Conservation (phyloP, 768 basidiomycete genomes). For the Fomitopsis pulvina region DNA sequence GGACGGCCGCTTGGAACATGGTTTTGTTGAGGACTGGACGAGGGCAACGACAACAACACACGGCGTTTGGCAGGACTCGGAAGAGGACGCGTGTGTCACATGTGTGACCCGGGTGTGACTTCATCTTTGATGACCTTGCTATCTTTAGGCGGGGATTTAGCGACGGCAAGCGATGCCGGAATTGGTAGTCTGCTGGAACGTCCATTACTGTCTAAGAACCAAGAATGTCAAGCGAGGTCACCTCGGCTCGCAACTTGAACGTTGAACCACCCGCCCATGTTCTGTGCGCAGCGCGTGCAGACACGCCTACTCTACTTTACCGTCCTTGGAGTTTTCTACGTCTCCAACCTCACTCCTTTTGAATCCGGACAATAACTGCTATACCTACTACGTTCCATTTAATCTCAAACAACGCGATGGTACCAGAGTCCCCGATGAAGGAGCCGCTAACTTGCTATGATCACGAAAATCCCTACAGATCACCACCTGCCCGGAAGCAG, state of each 20-base stretch:
- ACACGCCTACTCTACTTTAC: neutral
- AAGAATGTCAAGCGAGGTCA: neutral
- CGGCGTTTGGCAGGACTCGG: slow-evolving; percentile 12
- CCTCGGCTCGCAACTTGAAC: neutral
- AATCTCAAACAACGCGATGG: slow-evolving; percentile 12
- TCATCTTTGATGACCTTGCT: neutral
- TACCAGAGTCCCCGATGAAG: slow-evolving; percentile 8
- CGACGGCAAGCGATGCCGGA: neutral
- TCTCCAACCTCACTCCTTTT: neutral
- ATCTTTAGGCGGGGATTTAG: neutral
- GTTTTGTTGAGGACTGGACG: slow-evolving; percentile 15
- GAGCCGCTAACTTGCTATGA: slow-evolving; percentile 11
- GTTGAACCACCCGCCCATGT: neutral
- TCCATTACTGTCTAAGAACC: slow-evolving; percentile 3
- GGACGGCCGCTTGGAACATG: slow-evolving; percentile 26
- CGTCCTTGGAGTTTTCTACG: neutral
- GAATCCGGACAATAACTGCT: neutral
- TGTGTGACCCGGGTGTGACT: no score
- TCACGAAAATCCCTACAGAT: slow-evolving; percentile 1
- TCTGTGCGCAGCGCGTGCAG: neutral
- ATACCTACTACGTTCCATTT: neutral
- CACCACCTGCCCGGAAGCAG: slow-evolving; percentile 8
- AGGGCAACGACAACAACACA: slow-evolving; percentile 10
- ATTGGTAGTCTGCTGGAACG: no score
- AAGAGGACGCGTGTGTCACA: slow-evolving; percentile 9